phyloP scores from a whole-genome alignment of 1,284 basidiomycete species.

The Ganoderma lucidum region DNA sequence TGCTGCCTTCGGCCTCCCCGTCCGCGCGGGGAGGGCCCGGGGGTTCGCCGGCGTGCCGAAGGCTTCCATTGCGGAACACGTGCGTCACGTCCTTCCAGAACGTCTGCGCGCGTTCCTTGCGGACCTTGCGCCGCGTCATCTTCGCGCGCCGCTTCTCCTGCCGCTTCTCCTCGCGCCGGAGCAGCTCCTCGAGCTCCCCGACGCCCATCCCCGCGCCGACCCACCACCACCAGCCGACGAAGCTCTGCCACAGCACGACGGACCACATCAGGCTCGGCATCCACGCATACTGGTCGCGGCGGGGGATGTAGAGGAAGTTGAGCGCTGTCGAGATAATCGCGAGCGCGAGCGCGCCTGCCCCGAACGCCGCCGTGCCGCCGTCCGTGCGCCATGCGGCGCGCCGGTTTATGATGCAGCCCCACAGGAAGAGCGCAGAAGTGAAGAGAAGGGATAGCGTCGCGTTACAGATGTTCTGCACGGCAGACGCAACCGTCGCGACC shows the following conservation, averaged over 20 bases:
- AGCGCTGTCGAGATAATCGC: slow-evolving; percentile 84
- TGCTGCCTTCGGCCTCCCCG: slow-evolving; percentile 15
- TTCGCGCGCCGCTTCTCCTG: slow-evolving; percentile 54
- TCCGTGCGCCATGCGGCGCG: slow-evolving; percentile 94
- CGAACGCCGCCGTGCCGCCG: slow-evolving; percentile 96
- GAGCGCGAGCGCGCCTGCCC: slow-evolving; percentile 80
- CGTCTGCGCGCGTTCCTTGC: slow-evolving; percentile 55
- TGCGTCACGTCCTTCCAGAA: slow-evolving; percentile 63
- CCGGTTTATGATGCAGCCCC: slow-evolving; percentile 93
- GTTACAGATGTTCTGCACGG: slow-evolving; percentile 94
- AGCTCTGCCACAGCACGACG: slow-evolving; percentile 92
- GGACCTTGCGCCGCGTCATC: slow-evolving; percentile 49
- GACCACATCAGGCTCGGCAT: slow-evolving; percentile 87
- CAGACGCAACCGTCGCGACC: slow-evolving; percentile 72
- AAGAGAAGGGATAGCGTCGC: slow-evolving; percentile 95
- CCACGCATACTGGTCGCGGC: slow-evolving; percentile 87
- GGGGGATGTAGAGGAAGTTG: slow-evolving; percentile 87
- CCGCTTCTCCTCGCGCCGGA: slow-evolving; percentile 65
- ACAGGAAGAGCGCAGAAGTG: slow-evolving; percentile 88
- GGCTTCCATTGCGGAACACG: slow-evolving; percentile 30
- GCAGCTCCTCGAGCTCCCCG: slow-evolving; percentile 66
- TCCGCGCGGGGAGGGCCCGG: not conserved
- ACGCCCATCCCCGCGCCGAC: slow-evolving; percentile 88
- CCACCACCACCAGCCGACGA: slow-evolving; percentile 98
- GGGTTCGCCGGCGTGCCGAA: not conserved